phyloP scores from a whole-genome alignment of 2,329 filamentous ascomycete genomes.

The Fusarium nurragi region DNA sequence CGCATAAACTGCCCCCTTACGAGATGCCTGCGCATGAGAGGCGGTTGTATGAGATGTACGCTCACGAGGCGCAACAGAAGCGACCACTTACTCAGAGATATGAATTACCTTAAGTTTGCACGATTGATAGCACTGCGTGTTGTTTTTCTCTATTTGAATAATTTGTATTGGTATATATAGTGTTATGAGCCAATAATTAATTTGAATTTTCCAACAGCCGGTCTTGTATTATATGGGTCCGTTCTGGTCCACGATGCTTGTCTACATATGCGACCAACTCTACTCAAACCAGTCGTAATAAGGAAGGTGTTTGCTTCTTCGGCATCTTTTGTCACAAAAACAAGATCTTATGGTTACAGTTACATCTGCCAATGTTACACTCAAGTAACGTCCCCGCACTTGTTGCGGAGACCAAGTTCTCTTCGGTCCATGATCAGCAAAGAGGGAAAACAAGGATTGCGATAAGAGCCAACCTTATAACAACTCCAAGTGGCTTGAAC shows the following conservation, averaged over 20 bases:
- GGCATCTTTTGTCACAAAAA: background rate
- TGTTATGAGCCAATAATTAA: background rate
- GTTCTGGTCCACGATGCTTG: too few relatives aligned
- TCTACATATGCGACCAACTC: too few relatives aligned
- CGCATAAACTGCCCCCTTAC: fast-evolving
- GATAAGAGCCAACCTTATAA: background rate
- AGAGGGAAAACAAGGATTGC: background rate
- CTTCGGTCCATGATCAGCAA: constrained; percentile 6
- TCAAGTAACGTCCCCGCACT: constrained; percentile 7
- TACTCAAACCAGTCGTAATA: background rate
- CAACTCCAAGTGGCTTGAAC: fast-evolving
- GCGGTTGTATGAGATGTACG: background rate
- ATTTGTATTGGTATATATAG: background rate
- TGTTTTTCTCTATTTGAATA: background rate
- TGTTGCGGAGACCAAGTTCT: background rate
- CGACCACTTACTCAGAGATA: background rate
- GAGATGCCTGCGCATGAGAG: background rate
- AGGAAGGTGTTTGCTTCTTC: background rate
- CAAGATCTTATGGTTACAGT: constrained; percentile 3
- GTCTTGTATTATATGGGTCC: too few relatives aligned
- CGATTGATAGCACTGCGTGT: background rate
- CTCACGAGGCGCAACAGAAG: background rate
- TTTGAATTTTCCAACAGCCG: background rate
- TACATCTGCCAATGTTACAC: constrained; percentile 1
- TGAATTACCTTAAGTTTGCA: background rate